A percentile compares a stretch with the other conserved stretches of the same genome.
Conservation (phyloP, 148 eudicot species). For the Chenopodium formosanum region DNA sequence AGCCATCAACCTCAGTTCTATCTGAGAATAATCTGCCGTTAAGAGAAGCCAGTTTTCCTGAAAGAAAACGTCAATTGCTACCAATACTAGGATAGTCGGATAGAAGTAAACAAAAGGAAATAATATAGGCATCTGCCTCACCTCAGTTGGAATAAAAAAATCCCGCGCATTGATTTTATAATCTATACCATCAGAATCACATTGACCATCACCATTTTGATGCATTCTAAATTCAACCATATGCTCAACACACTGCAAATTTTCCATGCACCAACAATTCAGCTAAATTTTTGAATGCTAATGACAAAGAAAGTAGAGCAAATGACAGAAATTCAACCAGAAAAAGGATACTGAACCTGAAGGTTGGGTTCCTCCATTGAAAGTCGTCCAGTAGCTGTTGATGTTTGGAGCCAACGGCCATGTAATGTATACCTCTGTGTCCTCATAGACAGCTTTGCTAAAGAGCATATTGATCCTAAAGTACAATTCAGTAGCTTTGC, state of each 20-base stretch:
- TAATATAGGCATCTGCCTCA: conserved; percentile 23
- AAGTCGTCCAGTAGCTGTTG: conserved; percentile 95
- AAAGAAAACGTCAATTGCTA: conserved; percentile 15
- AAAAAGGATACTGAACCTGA: conserved; percentile 53
- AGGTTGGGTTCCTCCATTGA: conserved; percentile 99
- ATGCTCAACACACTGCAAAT: conserved; percentile 87
- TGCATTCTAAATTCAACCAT: conserved; percentile 68
- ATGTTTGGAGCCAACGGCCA: conserved; percentile 99
- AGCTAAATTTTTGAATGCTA: neutral
- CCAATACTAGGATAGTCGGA: neutral
- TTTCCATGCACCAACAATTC: conserved; percentile 3
- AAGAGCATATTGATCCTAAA: conserved; percentile 85
- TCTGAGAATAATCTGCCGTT: conserved; percentile 98
- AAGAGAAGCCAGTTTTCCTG: conserved; percentile 92
- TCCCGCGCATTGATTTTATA: conserved; percentile 78
- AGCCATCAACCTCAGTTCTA: conserved; percentile 94
- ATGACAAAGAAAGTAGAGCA: neutral
- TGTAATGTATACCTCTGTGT: conserved; percentile 80
- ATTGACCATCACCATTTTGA: conserved; percentile 35
- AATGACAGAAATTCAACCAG: neutral
- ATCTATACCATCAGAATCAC: conserved; percentile 36
- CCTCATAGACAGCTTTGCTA: conserved; percentile 72
- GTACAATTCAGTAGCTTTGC: conserved; percentile 87
- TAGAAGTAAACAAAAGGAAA: neutral
- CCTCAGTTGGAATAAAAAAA: conserved; percentile 87